Evolutionary conservation across 1,284 basidiomycete species (phyloP), one percentile per base, ranked within the genome.

Genomic region (Cutaneotrichosporon cutaneum): DNA sequence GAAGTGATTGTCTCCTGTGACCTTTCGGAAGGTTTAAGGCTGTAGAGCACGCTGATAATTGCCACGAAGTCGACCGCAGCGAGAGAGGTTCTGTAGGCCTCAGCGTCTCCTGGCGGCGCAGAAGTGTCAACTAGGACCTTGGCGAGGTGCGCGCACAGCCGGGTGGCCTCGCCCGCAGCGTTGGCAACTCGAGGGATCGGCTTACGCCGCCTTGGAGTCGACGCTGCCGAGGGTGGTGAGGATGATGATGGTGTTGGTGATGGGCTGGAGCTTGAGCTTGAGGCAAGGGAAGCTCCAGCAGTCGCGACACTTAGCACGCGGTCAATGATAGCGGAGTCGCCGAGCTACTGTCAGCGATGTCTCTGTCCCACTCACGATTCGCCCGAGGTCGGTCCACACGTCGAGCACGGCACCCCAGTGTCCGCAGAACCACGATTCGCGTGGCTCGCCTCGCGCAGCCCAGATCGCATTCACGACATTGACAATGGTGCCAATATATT

Each of bases 351-450:
- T 67, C 61, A 68, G 64, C 39, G 14, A 22, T n/a, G 8, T 13
- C 3, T 9, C 4, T 6, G 7, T 5, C 68, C 11, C 21, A 54
- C 75, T 60, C 56, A 80, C 78, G 54, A 69, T 70, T 51, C 75
- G 67, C 0, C 72, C 75, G 1, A 79, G 42, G 14, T 69, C 70
- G 9, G 75, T 66, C 79, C 78, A 79, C 24, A 77, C 56, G 42
- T 80, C 75, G 16, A 76, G 58, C 3, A 63, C 70, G 2, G 66
- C 55, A 70, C 73, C 74, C 50, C 68, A 70, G 30, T 65, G 64
- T 0, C 74, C 74, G 3, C 42, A 52, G 27, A 71, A 70, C 73
- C 73, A 75, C 13, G 48, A 59, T 0, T 33, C 48, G 14, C 50
- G 55, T 22, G 56, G 50, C 36, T 72, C 72, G 13, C 39, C 58